These are phyloP conservation scores for Candolleomyces efflorescens DNA, from an alignment of 768 basidiomycete genomes.

Conservation along the genomic window DNA sequence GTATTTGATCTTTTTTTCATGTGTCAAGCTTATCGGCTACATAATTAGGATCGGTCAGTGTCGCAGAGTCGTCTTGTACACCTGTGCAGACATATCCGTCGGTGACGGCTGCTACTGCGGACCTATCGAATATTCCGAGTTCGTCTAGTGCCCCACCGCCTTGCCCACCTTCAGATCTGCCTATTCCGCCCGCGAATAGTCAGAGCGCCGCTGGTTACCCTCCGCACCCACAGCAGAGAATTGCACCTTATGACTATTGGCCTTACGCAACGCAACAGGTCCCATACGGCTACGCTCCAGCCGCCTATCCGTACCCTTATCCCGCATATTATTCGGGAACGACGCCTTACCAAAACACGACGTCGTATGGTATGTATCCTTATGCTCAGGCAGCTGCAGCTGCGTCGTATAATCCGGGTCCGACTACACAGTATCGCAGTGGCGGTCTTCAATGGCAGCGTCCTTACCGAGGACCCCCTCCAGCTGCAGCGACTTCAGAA, in stretches of 20 bases:
- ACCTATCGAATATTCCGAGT: not conserved
- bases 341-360: constrained; percentile 19
- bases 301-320: constrained; percentile 19
- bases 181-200: not conserved
- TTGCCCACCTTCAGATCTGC: constrained; percentile 2
- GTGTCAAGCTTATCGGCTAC: constrained; percentile 3
- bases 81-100: constrained; percentile 30
- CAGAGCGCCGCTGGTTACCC: not conserved
- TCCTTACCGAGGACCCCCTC: constrained; percentile 16
- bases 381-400: constrained; percentile 18
- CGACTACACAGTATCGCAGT: constrained; percentile 10
- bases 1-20: constrained; percentile 13
- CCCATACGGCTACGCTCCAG: constrained; percentile 12
- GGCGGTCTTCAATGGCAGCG: constrained; percentile 18
- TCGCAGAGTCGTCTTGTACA: constrained; percentile 13
- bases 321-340: constrained; percentile 22
- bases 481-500: not conserved
- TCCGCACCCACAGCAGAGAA: constrained; percentile 13
- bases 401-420: constrained; percentile 3
- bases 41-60: constrained; percentile 11
- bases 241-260: constrained; percentile 35
- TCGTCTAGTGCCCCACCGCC: constrained; percentile 9
- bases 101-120: constrained; percentile 20
- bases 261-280: constrained; percentile 19
- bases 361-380: constrained; percentile 14